These are phyloP conservation scores for Nemania bipapillata DNA, from an alignment of 2,329 filamentous ascomycete genomes.

Conservation along the genomic window DNA sequence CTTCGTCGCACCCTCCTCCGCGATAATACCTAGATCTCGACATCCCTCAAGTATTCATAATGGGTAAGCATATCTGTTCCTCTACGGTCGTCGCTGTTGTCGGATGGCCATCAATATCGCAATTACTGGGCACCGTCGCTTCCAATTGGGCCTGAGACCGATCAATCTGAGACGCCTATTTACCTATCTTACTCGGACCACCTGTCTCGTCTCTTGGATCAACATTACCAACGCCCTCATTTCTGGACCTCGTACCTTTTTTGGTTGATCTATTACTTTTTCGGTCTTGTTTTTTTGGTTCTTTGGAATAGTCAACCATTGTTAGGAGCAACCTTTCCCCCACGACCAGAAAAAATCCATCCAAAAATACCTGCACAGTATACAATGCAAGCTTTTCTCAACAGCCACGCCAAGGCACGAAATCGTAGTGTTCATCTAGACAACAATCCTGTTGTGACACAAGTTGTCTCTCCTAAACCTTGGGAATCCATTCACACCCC, in stretches of 20 bases:
- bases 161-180: slow-evolving; percentile 27
- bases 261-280: slow-evolving; percentile 62
- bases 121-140: slow-evolving; percentile 37
- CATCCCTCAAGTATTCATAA: slow-evolving; percentile 54
- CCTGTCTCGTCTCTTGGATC: slow-evolving; percentile 23
- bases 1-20: slow-evolving; percentile 44
- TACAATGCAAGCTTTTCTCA: slow-evolving; percentile 58
- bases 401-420: slow-evolving; percentile 58
- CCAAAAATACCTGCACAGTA: slow-evolving; percentile 48
- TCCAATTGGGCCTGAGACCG: slow-evolving; percentile 35
- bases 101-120: slow-evolving; percentile 42
- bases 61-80: slow-evolving; percentile 59
- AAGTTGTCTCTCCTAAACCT: slow-evolving; percentile 32
- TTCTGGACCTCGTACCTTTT: slow-evolving; percentile 46
- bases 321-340: slow-evolving; percentile 51
- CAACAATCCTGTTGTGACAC: slow-evolving; percentile 35
- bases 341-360: slow-evolving; percentile 40
- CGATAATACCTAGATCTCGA: slow-evolving; percentile 47
- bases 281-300: slow-evolving; percentile 54
- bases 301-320: slow-evolving; percentile 52
- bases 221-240: slow-evolving; percentile 46
- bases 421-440: slow-evolving; percentile 64
- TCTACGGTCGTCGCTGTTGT: slow-evolving; percentile 42
- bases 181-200: slow-evolving; percentile 21
- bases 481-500: slow-evolving; percentile 42